Conservation (phyloP, 805 yeast genomes). For the Blastobotrys mokoenaii region DNA sequence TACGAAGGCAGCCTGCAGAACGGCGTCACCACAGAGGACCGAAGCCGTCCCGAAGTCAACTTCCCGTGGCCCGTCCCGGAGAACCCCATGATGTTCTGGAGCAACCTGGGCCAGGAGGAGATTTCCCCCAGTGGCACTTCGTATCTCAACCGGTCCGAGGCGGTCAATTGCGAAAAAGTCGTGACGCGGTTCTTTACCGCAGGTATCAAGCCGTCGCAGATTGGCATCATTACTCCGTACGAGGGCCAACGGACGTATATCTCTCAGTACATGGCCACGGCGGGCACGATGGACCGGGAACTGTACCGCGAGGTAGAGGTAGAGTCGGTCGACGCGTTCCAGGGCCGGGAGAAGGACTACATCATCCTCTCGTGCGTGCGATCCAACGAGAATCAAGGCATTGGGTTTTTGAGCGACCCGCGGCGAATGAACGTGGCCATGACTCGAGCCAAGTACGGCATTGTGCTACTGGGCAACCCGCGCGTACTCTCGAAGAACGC, state of each 20-base stretch:
- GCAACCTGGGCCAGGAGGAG: conserved; percentile 82
- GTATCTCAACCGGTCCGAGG: conserved; percentile 78
- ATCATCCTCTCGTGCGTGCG: conserved; percentile 75
- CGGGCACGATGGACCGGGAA: conserved; percentile 58
- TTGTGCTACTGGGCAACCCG: conserved; percentile 79
- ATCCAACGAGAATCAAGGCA: conserved; percentile 62
- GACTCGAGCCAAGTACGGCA: conserved; percentile 79
- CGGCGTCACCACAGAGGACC: conserved; percentile 74
- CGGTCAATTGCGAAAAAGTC: conserved; percentile 76
- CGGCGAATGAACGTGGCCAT: conserved; percentile 84
- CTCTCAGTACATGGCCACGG: conserved; percentile 66
- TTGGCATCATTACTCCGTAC: conserved; percentile 91
- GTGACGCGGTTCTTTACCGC: conserved; percentile 65
- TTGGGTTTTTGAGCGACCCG: conserved; percentile 80
- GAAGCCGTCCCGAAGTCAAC: conserved; percentile 43
- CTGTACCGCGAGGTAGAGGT: conserved; percentile 70
- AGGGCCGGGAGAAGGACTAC: conserved; percentile 81
- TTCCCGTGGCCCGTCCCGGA: conserved; percentile 91
- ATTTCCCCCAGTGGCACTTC: conserved; percentile 75
- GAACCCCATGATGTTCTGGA: conserved; percentile 96
- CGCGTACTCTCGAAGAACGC: conserved; percentile 58
- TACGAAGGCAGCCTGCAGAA: conserved; percentile 89
- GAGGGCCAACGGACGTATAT: conserved; percentile 87
- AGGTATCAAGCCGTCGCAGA: conserved; percentile 71
- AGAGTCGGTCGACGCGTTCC: conserved; percentile 92